Evolutionary conservation across 257 asterid species (phyloP), one percentile per base, ranked within the genome.

Genomic region (Anisodus tanguticus): DNA sequence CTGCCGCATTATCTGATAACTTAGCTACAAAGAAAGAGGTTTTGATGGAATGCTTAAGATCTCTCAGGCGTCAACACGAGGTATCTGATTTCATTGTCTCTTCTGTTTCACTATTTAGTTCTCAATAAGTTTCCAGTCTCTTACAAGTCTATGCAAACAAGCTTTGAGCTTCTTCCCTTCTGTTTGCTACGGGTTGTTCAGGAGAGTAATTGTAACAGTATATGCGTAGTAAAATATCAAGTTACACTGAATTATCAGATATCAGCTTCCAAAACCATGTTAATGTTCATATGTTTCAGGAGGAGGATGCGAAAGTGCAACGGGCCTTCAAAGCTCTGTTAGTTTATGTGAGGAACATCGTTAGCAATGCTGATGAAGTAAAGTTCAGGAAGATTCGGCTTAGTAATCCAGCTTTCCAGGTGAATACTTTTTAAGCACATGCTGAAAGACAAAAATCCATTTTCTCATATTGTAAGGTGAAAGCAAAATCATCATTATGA

Each of bases 361-460:
- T 84, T 64, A 85, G 64, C 60, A 67, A 91, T 88, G 97, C 98
- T 13, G 90, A 88, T 12, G 94, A 90, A 17, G 93, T 37, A 13
- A 95, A 88, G 88, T 95, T 92, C 88, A 90, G 97, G 91, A 93
- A 83, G 91, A 93, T 95, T 84, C 94, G 98, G 82, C 85, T 91
- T 68, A 86, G 84, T 88, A 94, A 92, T 87, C 95, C 97, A 13
- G 87, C 88, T 22, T 94, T 94, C 86, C 96, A 90, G 97, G 98
- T 94, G 83, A 60, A 83, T 6, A 43, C 83, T 15, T 22, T 49
- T 51, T 76, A 76, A 76, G 81, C 47, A 12, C 62, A 22, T 0
- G 1, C 81, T 26, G 22, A 49, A 51, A 3, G 45, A 51, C 22
- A 22, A 45, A 19, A 76, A 76, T 22, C 22, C 81, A 76, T 49